These are phyloP conservation scores for Oenanthe sinensis DNA, from an alignment of 129 eudicot genomes.

Conservation along the genomic window DNA sequence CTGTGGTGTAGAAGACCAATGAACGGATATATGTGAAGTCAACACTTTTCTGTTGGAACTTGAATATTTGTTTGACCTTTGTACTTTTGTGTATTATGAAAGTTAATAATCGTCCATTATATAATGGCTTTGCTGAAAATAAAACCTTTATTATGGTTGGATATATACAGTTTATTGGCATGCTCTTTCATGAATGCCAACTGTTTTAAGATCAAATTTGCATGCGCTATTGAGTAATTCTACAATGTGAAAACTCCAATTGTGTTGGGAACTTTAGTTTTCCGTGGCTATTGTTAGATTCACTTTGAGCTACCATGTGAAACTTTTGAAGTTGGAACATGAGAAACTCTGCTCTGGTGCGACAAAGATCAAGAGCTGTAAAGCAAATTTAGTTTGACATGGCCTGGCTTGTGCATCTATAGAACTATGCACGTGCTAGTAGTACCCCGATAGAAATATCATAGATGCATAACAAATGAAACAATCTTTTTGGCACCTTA, in stretches of 20 bases:
- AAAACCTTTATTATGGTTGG: background rate
- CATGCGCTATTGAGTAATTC: background rate
- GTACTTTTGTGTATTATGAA: background rate
- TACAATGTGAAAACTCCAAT: background rate
- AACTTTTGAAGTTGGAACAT: background rate
- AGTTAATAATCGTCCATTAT: background rate
- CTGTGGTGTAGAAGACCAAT: background rate
- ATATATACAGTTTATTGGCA: background rate
- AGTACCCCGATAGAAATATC: background rate
- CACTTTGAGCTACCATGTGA: background rate
- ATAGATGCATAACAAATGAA: background rate
- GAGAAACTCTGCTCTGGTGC: too few species aligned
- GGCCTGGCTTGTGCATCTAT: background rate
- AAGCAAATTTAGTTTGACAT: too few species aligned
- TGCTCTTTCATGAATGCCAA: background rate
- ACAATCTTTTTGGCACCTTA: background rate
- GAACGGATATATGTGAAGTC: background rate
- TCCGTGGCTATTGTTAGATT: background rate
- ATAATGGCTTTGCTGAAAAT: background rate
- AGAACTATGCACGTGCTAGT: background rate
- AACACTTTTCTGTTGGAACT: background rate
- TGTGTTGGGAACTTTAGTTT: background rate
- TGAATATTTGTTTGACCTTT: background rate
- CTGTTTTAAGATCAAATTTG: background rate
- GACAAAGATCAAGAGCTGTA: too few species aligned